These are phyloP conservation scores for Exsudoporus frostii DNA, from an alignment of 768 basidiomycete species.

Conservation along the genomic window DNA sequence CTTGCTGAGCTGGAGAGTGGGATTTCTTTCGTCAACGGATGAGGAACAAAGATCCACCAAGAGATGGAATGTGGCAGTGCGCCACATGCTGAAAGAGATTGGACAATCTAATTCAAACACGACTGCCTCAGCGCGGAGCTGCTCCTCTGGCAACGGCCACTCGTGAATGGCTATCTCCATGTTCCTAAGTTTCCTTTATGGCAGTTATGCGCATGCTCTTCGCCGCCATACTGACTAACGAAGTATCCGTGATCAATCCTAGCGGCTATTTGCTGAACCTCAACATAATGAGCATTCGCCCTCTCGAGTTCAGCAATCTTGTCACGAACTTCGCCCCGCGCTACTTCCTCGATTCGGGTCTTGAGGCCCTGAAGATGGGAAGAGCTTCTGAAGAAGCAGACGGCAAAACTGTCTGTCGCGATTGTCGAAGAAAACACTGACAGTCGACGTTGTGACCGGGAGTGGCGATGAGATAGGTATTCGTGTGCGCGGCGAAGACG, in stretches of 20 bases:
- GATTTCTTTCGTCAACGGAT: neutral
- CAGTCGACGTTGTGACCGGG: conserved; percentile 2
- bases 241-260: conserved; percentile 3
- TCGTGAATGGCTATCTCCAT: conserved; percentile 40
- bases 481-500: conserved; percentile 26
- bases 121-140: conserved; percentile 23
- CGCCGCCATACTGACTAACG: neutral
- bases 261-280: conserved; percentile 9
- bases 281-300: conserved; percentile 21
- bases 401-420: conserved; percentile 24
- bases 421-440: conserved; percentile 35
- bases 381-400: conserved; percentile 34
- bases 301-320: conserved; percentile 31
- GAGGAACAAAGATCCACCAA: conserved; percentile 35
- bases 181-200: conserved; percentile 5
- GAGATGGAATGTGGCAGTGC: conserved; percentile 38
- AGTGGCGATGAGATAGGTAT: conserved; percentile 35
- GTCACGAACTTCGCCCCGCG: conserved; percentile 10
- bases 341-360: conserved; percentile 29
- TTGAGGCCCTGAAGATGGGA: conserved; percentile 23
- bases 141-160: conserved; percentile 42
- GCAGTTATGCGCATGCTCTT: conserved; percentile 13
- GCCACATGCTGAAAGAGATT: conserved; percentile 41
- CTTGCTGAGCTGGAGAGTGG: conserved; percentile 13
- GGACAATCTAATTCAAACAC: conserved; percentile 46